A percentile compares a stretch with the other conserved stretches of the same genome.
phyloP scores from a whole-genome alignment of 352 stramenopile species.

The Globisporangium rhizosaccharum region DNA sequence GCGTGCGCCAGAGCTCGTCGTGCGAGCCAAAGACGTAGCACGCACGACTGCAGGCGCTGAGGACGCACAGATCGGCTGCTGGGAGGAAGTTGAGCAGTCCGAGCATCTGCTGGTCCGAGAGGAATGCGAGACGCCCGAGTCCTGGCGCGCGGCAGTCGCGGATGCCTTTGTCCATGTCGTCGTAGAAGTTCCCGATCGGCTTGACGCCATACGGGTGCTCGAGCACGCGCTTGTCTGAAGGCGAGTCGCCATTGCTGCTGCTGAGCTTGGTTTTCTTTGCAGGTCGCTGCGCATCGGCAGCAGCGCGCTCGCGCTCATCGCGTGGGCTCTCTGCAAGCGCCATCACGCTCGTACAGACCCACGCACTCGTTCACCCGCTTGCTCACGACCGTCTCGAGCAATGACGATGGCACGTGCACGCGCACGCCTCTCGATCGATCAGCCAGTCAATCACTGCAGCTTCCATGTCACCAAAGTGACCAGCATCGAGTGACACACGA shows the following conservation, averaged over 20 bases:
- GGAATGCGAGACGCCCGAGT: slow-evolving; percentile 41
- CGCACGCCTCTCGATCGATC: too few species aligned
- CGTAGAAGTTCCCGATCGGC: slow-evolving; percentile 77
- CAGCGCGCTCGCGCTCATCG: slow-evolving; percentile 11
- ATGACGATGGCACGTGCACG: background rate
- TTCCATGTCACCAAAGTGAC: too few species aligned
- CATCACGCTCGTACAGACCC: background rate
- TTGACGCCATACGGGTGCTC: slow-evolving; percentile 79
- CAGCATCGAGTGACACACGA: too few species aligned
- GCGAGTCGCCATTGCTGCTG: background rate
- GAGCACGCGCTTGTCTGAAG: slow-evolving; percentile 11
- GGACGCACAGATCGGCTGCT: slow-evolving; percentile 35
- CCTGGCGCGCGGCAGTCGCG: slow-evolving; percentile 49
- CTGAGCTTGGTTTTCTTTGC: slow-evolving; percentile 7
- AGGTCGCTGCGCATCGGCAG: background rate
- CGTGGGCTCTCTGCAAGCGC: background rate
- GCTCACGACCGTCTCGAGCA: background rate
- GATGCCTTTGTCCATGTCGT: slow-evolving; percentile 55
- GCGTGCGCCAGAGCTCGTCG: slow-evolving; percentile 79
- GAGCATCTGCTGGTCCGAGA: slow-evolving; percentile 67
- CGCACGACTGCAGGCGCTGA: slow-evolving; percentile 46
- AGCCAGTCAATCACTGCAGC: too few species aligned
- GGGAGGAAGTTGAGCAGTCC: slow-evolving; percentile 55
- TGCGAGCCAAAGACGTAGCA: slow-evolving; percentile 70
- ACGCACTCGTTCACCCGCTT: background rate